Evolutionary conservation across 1,284 basidiomycete genomes (phyloP).

Genomic region (Coriolopsis trogii): DNA sequence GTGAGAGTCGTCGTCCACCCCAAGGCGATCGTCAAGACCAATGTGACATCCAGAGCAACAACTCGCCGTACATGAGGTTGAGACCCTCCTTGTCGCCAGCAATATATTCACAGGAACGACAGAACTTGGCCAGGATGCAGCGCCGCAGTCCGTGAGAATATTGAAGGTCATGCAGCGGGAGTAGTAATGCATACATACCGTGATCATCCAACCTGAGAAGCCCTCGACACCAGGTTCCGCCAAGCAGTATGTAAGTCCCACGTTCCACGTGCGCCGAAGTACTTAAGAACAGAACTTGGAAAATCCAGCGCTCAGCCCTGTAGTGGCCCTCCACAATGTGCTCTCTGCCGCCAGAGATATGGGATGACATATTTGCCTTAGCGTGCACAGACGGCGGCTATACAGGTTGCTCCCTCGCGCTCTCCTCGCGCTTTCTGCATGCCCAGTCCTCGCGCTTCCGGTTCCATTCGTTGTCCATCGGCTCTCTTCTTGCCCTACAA

Average conservation of each 20-base stretch:
- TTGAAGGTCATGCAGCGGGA: slow-evolving; percentile 5
- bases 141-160: slow-evolving; percentile 9
- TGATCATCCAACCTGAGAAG: neutral
- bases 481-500: neutral
- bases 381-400: slow-evolving; percentile 1
- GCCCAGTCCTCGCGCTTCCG: neutral
- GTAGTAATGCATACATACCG: neutral
- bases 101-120: slow-evolving; percentile 17
- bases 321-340: neutral
- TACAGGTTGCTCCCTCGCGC: neutral
- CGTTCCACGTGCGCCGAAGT: no score
- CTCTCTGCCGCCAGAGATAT: neutral
- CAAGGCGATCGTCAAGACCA: neutral
- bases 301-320: neutral
- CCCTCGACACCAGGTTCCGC: neutral
- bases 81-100: neutral
- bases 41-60: slow-evolving; percentile 1
- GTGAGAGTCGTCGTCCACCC: slow-evolving; percentile 29
- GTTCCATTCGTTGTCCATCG: neutral
- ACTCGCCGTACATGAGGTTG: slow-evolving; percentile 3
- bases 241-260: neutral
- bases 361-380: neutral
- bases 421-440: neutral
- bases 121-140: slow-evolving; percentile 16
- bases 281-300: no score